Percentiles rank a stretch among this genome's conserved stretches.
phyloP scores from a whole-genome alignment of 2,329 filamentous ascomycete species.

The Blastomyces gilchristii region DNA sequence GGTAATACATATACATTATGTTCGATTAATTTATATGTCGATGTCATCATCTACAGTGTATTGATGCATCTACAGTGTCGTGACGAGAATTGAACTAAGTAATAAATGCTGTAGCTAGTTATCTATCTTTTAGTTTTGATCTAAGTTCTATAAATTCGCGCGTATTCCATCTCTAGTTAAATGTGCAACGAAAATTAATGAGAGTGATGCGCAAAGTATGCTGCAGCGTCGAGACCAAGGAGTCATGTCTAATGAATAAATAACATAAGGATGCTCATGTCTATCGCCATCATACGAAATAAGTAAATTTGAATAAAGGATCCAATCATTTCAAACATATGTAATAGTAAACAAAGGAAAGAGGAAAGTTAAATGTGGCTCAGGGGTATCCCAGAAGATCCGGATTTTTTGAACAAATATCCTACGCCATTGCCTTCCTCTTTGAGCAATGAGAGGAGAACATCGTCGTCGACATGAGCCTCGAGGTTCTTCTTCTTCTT shows the following conservation, averaged over 20 bases:
- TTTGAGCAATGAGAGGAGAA: slow-evolving; percentile 26
- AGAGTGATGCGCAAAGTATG: background rate
- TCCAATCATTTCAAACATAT: background rate
- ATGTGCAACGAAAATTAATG: background rate
- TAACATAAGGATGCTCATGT: background rate
- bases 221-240: background rate
- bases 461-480: slow-evolving; percentile 16
- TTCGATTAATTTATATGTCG: background rate
- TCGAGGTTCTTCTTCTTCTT: slow-evolving; percentile 9
- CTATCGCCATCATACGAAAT: background rate
- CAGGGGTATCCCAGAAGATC: slow-evolving; percentile 5
- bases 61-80: background rate
- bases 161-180: background rate
- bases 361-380: background rate
- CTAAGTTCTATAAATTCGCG: background rate
- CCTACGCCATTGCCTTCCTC: slow-evolving; percentile 32
- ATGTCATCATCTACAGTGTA: background rate
- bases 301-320: background rate
- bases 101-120: background rate
- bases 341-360: background rate
- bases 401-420: slow-evolving; percentile 32
- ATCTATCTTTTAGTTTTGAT: background rate
- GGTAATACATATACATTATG: background rate
- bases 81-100: background rate
- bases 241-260: background rate